Percentiles rank a stretch among this genome's conserved stretches.
Evolutionary conservation across 2,329 filamentous ascomycete genomes (phyloP).

Genomic region (Fusarium illudens): DNA sequence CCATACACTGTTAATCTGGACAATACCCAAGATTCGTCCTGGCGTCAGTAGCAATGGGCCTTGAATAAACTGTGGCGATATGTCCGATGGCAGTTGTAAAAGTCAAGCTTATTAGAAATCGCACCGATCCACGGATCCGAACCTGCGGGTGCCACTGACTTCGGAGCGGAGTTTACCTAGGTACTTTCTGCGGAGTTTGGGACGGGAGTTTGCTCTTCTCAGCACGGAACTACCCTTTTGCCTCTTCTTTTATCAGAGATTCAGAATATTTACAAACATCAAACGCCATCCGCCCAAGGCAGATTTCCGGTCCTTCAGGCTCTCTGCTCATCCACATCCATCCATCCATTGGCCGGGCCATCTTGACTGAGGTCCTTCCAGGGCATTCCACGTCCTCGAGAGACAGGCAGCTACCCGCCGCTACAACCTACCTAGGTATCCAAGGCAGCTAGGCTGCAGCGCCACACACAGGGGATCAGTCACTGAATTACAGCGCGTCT

Average conservation of each 20-base stretch:
- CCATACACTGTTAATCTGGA: no score
- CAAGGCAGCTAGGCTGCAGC: conserved; percentile 23
- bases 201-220: neutral
- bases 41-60: neutral
- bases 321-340: neutral
- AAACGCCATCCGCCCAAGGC: neutral
- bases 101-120: neutral
- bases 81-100: neutral
- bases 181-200: conserved; percentile 26
- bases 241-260: neutral
- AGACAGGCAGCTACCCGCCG: neutral
- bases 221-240: neutral
- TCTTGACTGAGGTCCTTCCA: conserved; percentile 13
- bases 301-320: neutral
- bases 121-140: neutral
- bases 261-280: no score
- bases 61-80: neutral
- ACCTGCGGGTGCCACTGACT: neutral
- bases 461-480: conserved; percentile 28
- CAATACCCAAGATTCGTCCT: no score
- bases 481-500: conserved; percentile 29
- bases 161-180: conserved; percentile 30
- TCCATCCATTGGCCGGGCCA: neutral
- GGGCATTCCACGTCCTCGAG: conserved; percentile 13
- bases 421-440: neutral